Percentiles rank a stretch among this genome's conserved stretches.
Evolutionary conservation across 2,329 filamentous ascomycete genomes (phyloP).

Genomic region (Drechmeria coniospora): DNA sequence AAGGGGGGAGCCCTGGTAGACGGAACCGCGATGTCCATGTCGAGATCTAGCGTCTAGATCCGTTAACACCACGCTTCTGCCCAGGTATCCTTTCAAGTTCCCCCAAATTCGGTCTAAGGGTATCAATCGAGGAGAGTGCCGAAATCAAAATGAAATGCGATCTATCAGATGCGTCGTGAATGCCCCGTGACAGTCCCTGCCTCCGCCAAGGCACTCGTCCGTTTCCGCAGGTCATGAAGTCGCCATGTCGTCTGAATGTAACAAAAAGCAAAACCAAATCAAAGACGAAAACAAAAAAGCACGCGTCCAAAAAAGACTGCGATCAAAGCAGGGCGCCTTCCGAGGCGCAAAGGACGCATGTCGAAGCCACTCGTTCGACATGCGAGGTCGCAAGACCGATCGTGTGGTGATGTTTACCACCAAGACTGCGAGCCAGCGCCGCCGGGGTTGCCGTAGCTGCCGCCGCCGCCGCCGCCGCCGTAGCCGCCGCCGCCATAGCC

Average conservation of each 20-base stretch:
- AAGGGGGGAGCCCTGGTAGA: constrained; percentile 19
- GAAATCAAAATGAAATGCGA: constrained; percentile 28
- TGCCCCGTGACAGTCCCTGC: constrained; percentile 22
- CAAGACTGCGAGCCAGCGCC: constrained; percentile 50
- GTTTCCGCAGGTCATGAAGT: constrained; percentile 24
- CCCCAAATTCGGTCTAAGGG: constrained; percentile 27
- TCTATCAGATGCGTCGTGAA: constrained; percentile 29
- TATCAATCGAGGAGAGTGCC: constrained; percentile 27
- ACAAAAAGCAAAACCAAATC: constrained; percentile 9
- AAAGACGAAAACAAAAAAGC: constrained; percentile 7
- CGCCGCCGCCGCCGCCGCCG: constrained; percentile 26
- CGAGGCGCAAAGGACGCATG: constrained; percentile 4
- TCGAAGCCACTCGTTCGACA: too few relatives aligned
- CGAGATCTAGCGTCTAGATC: constrained; percentile 20
- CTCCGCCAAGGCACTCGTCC: constrained; percentile 17
- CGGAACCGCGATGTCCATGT: constrained; percentile 19
- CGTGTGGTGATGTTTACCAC: constrained; percentile 47
- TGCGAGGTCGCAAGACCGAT: too few relatives aligned
- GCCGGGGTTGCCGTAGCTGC: constrained; percentile 52
- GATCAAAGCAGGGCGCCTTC: constrained; percentile 7
- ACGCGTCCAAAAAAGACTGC: constrained; percentile 9
- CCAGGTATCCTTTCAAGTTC: constrained; percentile 21
- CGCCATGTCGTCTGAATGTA: constrained; percentile 20
- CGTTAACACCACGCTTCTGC: constrained; percentile 20
- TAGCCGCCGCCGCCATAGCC: constrained; percentile 23